Conservation (phyloP, 495 filamentous ascomycete species). For the Aspergillus wentii region DNA sequence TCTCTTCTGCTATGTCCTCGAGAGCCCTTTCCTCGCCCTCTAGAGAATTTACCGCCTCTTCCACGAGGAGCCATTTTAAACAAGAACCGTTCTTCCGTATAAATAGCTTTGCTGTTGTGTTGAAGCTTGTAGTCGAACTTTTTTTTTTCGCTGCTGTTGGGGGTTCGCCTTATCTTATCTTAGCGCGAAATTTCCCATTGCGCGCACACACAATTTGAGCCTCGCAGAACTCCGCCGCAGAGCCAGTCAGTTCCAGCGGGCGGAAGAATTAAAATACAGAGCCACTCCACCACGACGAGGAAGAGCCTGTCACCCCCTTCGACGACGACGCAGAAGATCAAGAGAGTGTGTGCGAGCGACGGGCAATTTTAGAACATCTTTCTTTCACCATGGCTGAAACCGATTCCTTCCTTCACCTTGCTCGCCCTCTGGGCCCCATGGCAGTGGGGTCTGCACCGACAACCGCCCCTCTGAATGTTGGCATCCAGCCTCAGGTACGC, state of each 20-base stretch:
- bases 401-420: constrained; percentile 88
- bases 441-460: constrained; percentile 71
- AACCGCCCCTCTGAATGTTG: constrained; percentile 84
- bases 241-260: constrained; percentile 13
- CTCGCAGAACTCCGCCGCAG: constrained; percentile 17
- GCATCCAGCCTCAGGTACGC: constrained; percentile 90
- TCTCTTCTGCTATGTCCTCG: constrained; percentile 17
- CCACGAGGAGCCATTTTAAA: constrained; percentile 15
- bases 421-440: constrained; percentile 81
- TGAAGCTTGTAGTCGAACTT: neutral
- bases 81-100: neutral
- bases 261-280: constrained; percentile 21
- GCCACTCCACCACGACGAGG: constrained; percentile 18
- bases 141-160: constrained; percentile 10
- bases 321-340: constrained; percentile 8
- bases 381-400: constrained; percentile 72
- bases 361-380: constrained; percentile 1
- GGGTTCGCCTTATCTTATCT: constrained; percentile 47
- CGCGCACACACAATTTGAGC: constrained; percentile 45
- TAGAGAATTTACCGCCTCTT: constrained; percentile 12
- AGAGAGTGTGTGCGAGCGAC: constrained; percentile 1
- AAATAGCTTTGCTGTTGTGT: neutral
- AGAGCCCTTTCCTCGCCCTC: constrained; percentile 27
- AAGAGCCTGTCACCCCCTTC: constrained; percentile 7
- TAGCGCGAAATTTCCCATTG: constrained; percentile 50